Conservation (phyloP, 2,329 filamentous ascomycete species). For the Xylaria sp. region DNA sequence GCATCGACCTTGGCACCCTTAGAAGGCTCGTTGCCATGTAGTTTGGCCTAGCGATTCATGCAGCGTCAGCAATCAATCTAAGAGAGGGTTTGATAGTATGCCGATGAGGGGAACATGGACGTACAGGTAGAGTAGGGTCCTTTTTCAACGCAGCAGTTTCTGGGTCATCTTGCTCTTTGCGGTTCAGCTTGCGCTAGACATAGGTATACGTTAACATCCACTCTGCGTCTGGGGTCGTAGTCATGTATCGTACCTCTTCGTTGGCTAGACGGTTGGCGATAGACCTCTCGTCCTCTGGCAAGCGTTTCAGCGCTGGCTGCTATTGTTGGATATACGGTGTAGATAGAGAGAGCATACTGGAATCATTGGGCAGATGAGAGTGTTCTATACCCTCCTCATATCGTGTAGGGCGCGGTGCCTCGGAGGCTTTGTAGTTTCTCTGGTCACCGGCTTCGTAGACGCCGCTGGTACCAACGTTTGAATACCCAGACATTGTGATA, state of each 20-base stretch:
- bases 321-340: too few relatives aligned
- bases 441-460: constrained; percentile 84
- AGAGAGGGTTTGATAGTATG: neutral
- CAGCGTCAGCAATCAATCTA: neutral
- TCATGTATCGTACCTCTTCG: constrained; percentile 60
- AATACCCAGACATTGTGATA: constrained; percentile 55
- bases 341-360: constrained; percentile 65
- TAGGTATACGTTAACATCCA: constrained; percentile 21
- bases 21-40: constrained; percentile 78
- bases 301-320: neutral
- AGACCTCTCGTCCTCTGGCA: constrained; percentile 73
- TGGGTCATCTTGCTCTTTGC: constrained; percentile 57
- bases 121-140: constrained; percentile 69
- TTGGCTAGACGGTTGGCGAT: constrained; percentile 77
- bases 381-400: constrained; percentile 78
- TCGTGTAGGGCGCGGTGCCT: constrained; percentile 62
- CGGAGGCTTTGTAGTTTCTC: constrained; percentile 68
- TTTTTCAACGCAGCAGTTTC: constrained; percentile 60
- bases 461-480: constrained; percentile 71
- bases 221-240: neutral
- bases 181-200: constrained; percentile 43
- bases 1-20: constrained; percentile 78
- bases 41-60: constrained; percentile 62
- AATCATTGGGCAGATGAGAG: constrained; percentile 75
- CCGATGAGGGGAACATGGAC: constrained; percentile 37